Conservation (phyloP, 202 grass and related monocot genomes). For the Schoenoplectus triqueter region DNA sequence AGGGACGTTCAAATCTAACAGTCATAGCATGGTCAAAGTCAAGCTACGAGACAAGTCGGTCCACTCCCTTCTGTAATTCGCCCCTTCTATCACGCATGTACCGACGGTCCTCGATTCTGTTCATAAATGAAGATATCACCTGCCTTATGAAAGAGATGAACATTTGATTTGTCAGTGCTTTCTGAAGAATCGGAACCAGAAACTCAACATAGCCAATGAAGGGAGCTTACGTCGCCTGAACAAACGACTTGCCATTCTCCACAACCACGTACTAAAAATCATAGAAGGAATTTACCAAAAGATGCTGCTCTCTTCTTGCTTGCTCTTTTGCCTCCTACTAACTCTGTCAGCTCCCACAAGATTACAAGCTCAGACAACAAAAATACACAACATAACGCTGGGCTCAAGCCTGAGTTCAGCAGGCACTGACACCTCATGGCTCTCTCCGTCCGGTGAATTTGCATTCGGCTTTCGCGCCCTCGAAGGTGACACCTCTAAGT, state of each 20-base stretch:
- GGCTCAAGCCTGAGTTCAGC: conserved; percentile 19
- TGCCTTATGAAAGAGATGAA: not conserved
- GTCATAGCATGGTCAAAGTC: not conserved
- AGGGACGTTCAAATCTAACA: not conserved
- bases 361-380: conserved; percentile 26
- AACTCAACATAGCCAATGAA: not conserved
- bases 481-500: conserved; percentile 36
- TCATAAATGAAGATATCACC: not conserved
- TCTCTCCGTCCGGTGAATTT: conserved; percentile 49
- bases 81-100: not conserved
- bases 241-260: not conserved
- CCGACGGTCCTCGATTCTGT: not conserved
- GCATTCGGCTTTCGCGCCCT: conserved; percentile 51
- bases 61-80: not conserved
- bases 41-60: not conserved
- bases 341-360: not conserved
- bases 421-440: conserved; percentile 36
- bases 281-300: not conserved
- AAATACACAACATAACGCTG: conserved; percentile 29
- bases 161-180: not conserved
- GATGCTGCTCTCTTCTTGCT: not conserved
- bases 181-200: not conserved
- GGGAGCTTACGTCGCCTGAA: not conserved
- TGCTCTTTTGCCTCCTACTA: not conserved
- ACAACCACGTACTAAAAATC: not conserved